These are phyloP conservation scores for Ophiosphaerella korrae DNA, from an alignment of 2,329 filamentous ascomycete genomes.

Conservation along the genomic window DNA sequence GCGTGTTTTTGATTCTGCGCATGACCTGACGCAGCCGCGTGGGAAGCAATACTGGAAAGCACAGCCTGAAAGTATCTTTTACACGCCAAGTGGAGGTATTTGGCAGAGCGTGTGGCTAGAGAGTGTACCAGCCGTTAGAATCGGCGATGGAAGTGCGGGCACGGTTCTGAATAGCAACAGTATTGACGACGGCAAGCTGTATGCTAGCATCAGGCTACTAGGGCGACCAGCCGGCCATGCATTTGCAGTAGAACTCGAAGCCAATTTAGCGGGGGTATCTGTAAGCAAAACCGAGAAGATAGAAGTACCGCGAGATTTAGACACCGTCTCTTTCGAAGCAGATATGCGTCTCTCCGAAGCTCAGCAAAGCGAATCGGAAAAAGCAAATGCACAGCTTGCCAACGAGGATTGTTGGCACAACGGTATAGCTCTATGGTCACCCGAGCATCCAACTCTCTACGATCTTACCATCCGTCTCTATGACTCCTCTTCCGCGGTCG, in stretches of 20 bases:
- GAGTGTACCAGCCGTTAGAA: conserved; percentile 57
- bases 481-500: conserved; percentile 45
- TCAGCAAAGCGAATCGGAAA: conserved; percentile 42
- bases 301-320: conserved; percentile 56
- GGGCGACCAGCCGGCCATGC: conserved; percentile 55
- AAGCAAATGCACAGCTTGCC: conserved; percentile 42
- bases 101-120: conserved; percentile 66
- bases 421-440: conserved; percentile 66
- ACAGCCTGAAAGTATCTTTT: conserved; percentile 65
- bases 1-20: conserved; percentile 67
- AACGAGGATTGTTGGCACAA: conserved; percentile 55
- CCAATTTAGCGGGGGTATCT: conserved; percentile 55
- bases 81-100: conserved; percentile 62
- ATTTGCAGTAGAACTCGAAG: conserved; percentile 60
- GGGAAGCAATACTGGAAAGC: conserved; percentile 72
- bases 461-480: conserved; percentile 60
- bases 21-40: conserved; percentile 67
- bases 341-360: conserved; percentile 55
- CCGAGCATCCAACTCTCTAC: conserved; percentile 63
- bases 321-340: conserved; percentile 55
- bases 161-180: conserved; percentile 63
- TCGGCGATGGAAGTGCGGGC: conserved; percentile 62
- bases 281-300: conserved; percentile 54
- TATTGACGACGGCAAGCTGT: conserved; percentile 58
- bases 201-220: conserved; percentile 57